A percentile compares a stretch with the other conserved stretches of the same genome.
Evolutionary conservation across 805 yeast species (phyloP).

Genomic region (Zygoascus ofunaensis): DNA sequence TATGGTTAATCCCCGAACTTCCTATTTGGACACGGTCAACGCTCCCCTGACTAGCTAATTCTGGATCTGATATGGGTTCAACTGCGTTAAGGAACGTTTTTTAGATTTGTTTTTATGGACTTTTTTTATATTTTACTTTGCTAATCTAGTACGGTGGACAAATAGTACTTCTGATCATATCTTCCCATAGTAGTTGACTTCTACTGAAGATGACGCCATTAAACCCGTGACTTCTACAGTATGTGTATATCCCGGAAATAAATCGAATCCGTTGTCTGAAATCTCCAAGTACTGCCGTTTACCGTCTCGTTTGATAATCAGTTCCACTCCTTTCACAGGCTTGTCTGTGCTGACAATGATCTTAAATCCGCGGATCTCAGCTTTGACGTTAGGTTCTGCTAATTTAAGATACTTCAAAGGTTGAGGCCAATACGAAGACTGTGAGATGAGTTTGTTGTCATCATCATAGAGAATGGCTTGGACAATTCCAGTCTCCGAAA

Average conservation of each 20-base stretch:
- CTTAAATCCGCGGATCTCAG: conserved; percentile 21
- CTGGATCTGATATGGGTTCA: too few relatives aligned
- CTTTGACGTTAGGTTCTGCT: conserved; percentile 22
- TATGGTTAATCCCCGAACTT: too few relatives aligned
- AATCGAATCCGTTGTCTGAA: conserved; percentile 41
- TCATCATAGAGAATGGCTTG: conserved; percentile 15
- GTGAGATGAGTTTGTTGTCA: conserved; percentile 12
- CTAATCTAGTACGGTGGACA: too few relatives aligned
- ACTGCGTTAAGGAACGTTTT: too few relatives aligned
- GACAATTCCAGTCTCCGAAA: conserved; percentile 11
- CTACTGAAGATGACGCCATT: too few relatives aligned
- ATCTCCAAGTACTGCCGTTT: conserved; percentile 16
- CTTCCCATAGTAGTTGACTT: too few relatives aligned
- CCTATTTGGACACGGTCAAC: too few relatives aligned
- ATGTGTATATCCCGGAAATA: conserved; percentile 33
- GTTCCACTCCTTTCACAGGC: conserved; percentile 40
- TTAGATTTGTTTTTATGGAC: too few relatives aligned
- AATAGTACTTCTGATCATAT: too few relatives aligned
- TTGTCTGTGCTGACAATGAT: conserved; percentile 24
- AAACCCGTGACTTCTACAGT: conserved; percentile 13
- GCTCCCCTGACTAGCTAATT: too few relatives aligned
- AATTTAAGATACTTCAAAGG: conserved; percentile 35
- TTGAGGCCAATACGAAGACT: conserved; percentile 43
- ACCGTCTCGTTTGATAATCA: conserved; percentile 24
- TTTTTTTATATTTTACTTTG: too few relatives aligned